phyloP scores from a whole-genome alignment of 768 basidiomycete species.

The Tricholoma sp. region DNA sequence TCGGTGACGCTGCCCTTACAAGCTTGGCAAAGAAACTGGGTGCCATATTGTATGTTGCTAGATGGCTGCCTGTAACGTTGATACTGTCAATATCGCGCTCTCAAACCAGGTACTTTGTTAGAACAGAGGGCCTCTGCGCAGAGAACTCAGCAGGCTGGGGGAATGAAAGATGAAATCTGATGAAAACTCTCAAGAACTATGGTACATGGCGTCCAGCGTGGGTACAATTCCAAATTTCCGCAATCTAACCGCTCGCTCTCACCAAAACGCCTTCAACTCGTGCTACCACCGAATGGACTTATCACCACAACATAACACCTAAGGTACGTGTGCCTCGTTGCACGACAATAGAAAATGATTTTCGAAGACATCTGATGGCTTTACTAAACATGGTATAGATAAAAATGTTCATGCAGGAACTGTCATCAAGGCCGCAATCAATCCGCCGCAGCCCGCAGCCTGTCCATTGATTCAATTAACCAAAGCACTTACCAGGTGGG shows the following conservation, averaged over 20 bases:
- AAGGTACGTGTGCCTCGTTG: no score
- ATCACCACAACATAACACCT: no score
- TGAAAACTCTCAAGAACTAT: not conserved
- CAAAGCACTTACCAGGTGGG: conserved; percentile 34
- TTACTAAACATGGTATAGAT: no score
- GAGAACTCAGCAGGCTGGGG: not conserved
- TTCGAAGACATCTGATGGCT: no score
- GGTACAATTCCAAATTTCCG: not conserved
- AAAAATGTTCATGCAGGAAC: not conserved
- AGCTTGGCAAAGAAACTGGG: conserved; percentile 35
- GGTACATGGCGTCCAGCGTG: not conserved
- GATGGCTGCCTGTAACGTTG: not conserved
- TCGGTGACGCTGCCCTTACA: conserved; percentile 24
- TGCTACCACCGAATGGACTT: no score
- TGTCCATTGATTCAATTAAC: not conserved
- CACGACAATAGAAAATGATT: no score
- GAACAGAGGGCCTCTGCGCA: not conserved
- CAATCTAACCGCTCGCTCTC: no score
- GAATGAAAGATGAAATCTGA: not conserved
- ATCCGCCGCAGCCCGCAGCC: not conserved
- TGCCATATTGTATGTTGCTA: conserved; percentile 21
- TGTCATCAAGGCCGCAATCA: not conserved
- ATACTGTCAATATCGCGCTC: not conserved
- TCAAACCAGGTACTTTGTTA: not conserved
- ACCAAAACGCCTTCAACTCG: no score